Conservation (phyloP, 768 basidiomycete genomes). For the Hebeloma cylindrosporum region DNA sequence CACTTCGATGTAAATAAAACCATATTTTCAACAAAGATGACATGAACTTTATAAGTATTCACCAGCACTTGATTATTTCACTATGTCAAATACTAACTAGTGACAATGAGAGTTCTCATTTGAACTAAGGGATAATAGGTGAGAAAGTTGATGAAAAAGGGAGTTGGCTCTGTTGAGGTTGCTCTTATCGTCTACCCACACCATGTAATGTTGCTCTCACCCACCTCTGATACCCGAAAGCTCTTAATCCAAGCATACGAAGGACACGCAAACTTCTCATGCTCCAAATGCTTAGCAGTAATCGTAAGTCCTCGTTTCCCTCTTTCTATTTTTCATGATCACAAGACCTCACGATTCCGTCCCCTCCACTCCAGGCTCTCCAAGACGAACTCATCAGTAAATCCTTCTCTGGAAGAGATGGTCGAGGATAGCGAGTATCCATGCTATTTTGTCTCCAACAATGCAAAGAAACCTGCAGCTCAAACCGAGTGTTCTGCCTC, state of each 20-base stretch:
- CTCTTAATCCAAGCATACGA: constrained; percentile 62
- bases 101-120: too few relatives aligned
- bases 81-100: too few relatives aligned
- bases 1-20: too few relatives aligned
- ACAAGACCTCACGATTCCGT: not conserved
- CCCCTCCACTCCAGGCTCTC: constrained; percentile 48
- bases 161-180: too few relatives aligned
- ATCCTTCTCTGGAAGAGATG: constrained; percentile 80
- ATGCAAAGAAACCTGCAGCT: not conserved
- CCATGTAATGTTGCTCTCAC: constrained; percentile 16
- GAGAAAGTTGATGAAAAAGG: too few relatives aligned
- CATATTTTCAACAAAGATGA: too few relatives aligned
- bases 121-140: too few relatives aligned
- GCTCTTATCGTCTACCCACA: not conserved
- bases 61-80: too few relatives aligned
- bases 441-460: not conserved
- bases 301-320: constrained; percentile 65
- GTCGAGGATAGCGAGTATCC: constrained; percentile 69
- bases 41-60: too few relatives aligned
- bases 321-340: not conserved
- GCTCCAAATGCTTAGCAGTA: constrained; percentile 66
- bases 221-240: constrained; percentile 45
- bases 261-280: constrained; percentile 68
- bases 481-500: constrained; percentile 42
- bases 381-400: constrained; percentile 88